Conservation (phyloP, 148 eudicot genomes). For the Pharnaceum exiguum region DNA sequence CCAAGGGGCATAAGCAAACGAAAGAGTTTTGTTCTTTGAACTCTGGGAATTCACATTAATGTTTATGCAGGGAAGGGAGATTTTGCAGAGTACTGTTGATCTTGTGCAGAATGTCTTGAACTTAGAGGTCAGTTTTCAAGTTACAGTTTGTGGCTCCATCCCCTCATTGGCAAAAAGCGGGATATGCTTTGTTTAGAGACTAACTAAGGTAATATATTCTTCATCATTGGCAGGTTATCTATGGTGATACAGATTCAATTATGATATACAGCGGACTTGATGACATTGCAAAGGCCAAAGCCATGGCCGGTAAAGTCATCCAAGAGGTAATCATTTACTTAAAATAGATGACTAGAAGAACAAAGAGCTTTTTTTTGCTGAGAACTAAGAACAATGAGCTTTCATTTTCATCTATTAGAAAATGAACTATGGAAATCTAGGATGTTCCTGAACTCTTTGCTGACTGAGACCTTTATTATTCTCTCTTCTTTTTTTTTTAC, state of each 20-base stretch:
- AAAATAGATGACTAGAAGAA: not conserved
- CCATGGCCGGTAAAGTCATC: conserved; percentile 77
- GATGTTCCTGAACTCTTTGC: no score
- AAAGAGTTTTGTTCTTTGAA: conserved; percentile 3
- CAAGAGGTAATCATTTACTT: conserved; percentile 51
- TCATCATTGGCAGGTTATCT: conserved; percentile 65
- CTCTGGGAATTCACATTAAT: conserved; percentile 3
- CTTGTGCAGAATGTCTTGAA: conserved; percentile 82
- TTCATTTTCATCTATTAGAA: no score
- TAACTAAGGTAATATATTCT: conserved; percentile 3
- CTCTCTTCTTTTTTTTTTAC: no score
- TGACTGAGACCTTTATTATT: no score
- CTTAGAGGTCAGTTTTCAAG: conserved; percentile 57
- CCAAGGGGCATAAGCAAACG: no score
- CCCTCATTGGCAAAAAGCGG: no score
- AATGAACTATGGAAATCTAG: no score
- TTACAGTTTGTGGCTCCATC: not conserved
- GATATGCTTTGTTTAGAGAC: no score
- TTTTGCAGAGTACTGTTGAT: conserved; percentile 92
- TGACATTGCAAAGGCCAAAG: conserved; percentile 75
- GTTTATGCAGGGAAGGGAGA: conserved; percentile 83
- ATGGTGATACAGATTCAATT: conserved; percentile 98
- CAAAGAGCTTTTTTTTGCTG: not conserved
- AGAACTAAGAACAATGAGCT: no score
- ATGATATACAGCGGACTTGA: conserved; percentile 98